A percentile compares a stretch with the other conserved stretches of the same genome.
Conservation (phyloP, 2,329 filamentous ascomycete species). For the Beauveria brongniartii region DNA sequence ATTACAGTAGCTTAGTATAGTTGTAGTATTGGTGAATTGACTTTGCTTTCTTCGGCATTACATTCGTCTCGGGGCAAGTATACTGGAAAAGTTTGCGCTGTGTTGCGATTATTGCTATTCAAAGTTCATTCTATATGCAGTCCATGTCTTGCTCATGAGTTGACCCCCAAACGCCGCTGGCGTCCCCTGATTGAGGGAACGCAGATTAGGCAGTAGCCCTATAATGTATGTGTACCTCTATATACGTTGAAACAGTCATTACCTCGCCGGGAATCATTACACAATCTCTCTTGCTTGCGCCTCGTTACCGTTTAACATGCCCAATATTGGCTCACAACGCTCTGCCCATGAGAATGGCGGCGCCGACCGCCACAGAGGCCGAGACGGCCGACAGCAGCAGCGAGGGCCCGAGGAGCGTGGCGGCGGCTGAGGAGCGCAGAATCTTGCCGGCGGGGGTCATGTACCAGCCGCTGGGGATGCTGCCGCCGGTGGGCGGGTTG, state of each 20-base stretch:
- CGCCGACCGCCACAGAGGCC: conserved; percentile 19
- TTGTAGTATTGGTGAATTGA: background rate
- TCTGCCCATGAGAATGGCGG: conserved; percentile 14
- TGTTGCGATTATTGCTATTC: background rate
- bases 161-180: background rate
- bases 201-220: background rate
- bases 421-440: conserved; percentile 54
- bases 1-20: background rate
- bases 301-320: background rate
- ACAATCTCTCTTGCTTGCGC: background rate
- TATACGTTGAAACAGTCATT: background rate
- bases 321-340: background rate
- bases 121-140: background rate
- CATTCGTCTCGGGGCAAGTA: background rate
- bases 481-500: conserved; percentile 42
- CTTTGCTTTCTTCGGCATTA: background rate
- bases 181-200: background rate
- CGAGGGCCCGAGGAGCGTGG: conserved; percentile 14
- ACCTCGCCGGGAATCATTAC: background rate
- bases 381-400: conserved; percentile 19
- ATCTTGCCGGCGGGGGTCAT: conserved; percentile 75
- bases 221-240: background rate
- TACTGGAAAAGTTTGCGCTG: background rate
- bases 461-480: conserved; percentile 71
- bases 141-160: background rate